Conservation (phyloP, 2,329 filamentous ascomycete genomes). For the Dothidotthia symphoricarpi region DNA sequence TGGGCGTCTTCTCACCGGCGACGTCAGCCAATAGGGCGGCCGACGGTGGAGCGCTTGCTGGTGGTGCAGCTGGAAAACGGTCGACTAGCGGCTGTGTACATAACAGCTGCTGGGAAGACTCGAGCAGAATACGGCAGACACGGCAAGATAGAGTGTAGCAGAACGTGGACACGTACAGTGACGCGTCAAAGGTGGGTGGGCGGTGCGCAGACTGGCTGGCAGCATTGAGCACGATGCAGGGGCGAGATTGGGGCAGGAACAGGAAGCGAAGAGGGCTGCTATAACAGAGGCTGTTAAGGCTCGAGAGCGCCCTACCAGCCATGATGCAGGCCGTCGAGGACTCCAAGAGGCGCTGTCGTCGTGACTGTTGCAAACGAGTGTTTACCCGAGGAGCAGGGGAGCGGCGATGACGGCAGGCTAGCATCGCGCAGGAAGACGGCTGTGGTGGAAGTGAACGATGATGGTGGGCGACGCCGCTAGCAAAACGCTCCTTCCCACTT, state of each 20-base stretch:
- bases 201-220: constrained; percentile 17
- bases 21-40: constrained; percentile 6
- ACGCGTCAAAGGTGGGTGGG: constrained; percentile 22
- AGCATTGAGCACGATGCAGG: constrained; percentile 22
- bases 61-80: constrained; percentile 39
- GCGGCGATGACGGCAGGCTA: constrained; percentile 5
- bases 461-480: background rate
- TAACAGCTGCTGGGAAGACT: constrained; percentile 11
- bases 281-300: constrained; percentile 16
- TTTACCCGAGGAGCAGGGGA: constrained; percentile 23
- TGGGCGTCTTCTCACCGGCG: constrained; percentile 27
- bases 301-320: too few relatives aligned
- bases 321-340: too few relatives aligned
- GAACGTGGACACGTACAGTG: constrained; percentile 18
- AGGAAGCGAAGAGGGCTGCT: constrained; percentile 14
- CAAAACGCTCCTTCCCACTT: constrained; percentile 2
- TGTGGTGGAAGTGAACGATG: background rate
- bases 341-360: too few relatives aligned
- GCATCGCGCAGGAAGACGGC: background rate
- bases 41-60: constrained; percentile 22
- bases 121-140: constrained; percentile 17
- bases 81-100: constrained; percentile 29
- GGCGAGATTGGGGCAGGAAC: constrained; percentile 24
- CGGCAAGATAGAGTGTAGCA: constrained; percentile 19
- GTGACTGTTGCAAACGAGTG: constrained; percentile 14